Evolutionary conservation across 2,329 filamentous ascomycete species (phyloP).

Genomic region (Penicillium sp.): DNA sequence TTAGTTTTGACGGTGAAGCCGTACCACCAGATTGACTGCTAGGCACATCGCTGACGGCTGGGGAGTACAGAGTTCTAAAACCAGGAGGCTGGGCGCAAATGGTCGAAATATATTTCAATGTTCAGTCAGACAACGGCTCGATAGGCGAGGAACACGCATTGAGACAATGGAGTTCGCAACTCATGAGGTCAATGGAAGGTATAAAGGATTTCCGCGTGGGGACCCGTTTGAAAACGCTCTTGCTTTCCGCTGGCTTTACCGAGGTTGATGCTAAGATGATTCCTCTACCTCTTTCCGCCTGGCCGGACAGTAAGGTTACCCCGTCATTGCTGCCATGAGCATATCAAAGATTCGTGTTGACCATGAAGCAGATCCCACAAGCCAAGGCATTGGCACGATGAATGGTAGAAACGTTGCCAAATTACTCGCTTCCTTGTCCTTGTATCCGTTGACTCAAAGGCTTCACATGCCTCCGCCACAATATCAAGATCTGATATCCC

Average conservation of each 20-base stretch:
- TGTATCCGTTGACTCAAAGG: constrained; percentile 51
- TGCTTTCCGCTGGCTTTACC: constrained; percentile 67
- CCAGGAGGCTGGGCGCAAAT: constrained; percentile 86
- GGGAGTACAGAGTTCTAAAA: constrained; percentile 54
- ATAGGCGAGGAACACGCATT: constrained; percentile 71
- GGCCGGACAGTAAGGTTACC: constrained; percentile 64
- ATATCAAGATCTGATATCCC: constrained; percentile 42
- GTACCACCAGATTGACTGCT: neutral
- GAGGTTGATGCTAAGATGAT: constrained; percentile 71
- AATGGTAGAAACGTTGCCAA: constrained; percentile 44
- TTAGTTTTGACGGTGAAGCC: constrained; percentile 24
- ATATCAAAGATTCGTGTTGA: constrained; percentile 24
- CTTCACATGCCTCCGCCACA: constrained; percentile 47
- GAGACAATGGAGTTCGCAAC: constrained; percentile 67
- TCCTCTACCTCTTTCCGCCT: constrained; percentile 70
- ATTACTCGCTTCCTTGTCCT: constrained; percentile 46
- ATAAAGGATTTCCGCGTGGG: constrained; percentile 71
- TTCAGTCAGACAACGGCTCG: constrained; percentile 85
- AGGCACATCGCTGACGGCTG: constrained; percentile 15
- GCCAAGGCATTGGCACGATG: constrained; percentile 47
- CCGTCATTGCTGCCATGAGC: neutral
- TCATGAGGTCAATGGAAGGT: constrained; percentile 65
- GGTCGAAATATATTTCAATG: constrained; percentile 84
- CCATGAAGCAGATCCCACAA: constrained; percentile 43
- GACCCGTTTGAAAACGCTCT: constrained; percentile 62